Conservation (phyloP, 192 early-diverging fungal species). For the Bifiguratus adelaidae region DNA sequence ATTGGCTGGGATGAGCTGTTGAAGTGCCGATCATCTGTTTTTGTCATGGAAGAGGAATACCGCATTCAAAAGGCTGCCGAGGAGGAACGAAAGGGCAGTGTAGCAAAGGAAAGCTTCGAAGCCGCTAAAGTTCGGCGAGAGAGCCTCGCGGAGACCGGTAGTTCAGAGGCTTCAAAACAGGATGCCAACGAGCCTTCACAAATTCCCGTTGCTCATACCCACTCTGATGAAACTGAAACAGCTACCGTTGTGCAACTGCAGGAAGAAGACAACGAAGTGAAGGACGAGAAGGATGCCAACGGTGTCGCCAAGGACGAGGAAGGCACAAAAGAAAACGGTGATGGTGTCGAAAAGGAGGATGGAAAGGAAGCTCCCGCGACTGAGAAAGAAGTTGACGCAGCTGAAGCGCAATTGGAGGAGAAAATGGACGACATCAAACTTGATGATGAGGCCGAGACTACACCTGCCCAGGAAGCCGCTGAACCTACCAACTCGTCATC, state of each 20-base stretch:
- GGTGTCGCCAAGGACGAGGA: slow-evolving; percentile 18
- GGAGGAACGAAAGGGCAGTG: slow-evolving; percentile 46
- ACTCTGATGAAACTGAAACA: slow-evolving; percentile 1
- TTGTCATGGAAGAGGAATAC: slow-evolving; percentile 99
- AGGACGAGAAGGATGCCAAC: slow-evolving; percentile 25
- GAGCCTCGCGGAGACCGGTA: not conserved
- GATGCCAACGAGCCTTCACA: slow-evolving; percentile 6
- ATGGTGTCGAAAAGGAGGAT: slow-evolving; percentile 13
- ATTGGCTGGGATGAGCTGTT: slow-evolving; percentile 97
- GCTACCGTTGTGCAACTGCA: slow-evolving; percentile 22
- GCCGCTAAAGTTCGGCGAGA: not conserved
- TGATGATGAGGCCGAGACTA: slow-evolving; percentile 9
- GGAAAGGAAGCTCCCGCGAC: slow-evolving; percentile 6
- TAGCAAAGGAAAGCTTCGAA: slow-evolving; percentile 6
- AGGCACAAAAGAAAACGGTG: slow-evolving; percentile 10
- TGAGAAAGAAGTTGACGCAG: slow-evolving; percentile 15
- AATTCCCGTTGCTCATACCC: not conserved
- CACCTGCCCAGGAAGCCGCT: slow-evolving; percentile 2
- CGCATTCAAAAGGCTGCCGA: slow-evolving; percentile 56
- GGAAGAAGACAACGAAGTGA: slow-evolving; percentile 26
- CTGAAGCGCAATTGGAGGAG: slow-evolving; percentile 16
- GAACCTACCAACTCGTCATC: not conserved
- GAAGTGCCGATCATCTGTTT: slow-evolving; percentile 72
- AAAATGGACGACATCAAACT: slow-evolving; percentile 27
- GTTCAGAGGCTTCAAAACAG: slow-evolving; percentile 1